Conservation (phyloP, 768 basidiomycete genomes). For the Tephrocybe sp. region DNA sequence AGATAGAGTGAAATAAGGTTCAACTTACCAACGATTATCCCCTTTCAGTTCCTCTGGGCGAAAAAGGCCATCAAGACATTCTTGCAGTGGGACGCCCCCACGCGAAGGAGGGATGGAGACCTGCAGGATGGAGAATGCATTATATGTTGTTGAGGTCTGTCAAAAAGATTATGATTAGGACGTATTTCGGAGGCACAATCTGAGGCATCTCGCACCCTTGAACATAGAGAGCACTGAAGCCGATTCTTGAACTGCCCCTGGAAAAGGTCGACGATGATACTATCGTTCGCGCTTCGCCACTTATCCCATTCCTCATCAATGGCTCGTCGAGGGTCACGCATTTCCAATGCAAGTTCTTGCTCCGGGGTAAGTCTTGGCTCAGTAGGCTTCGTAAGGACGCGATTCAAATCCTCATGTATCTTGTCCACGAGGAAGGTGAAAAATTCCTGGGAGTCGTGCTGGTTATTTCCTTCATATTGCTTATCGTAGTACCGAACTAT, state of each 20-base stretch:
- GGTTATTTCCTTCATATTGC: slow-evolving; percentile 83
- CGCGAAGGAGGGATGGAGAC: slow-evolving; percentile 81
- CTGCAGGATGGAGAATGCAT: slow-evolving; percentile 93
- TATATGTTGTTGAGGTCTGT: slow-evolving; percentile 96
- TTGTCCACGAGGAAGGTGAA: slow-evolving; percentile 91
- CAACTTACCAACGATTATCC: slow-evolving; percentile 85
- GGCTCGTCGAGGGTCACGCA: slow-evolving; percentile 65
- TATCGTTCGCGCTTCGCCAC: slow-evolving; percentile 88
- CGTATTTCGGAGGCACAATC: background rate
- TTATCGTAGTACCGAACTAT: slow-evolving; percentile 1
- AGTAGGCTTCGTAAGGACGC: slow-evolving; percentile 69
- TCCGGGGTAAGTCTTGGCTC: slow-evolving; percentile 61
- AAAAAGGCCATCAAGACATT: slow-evolving; percentile 89
- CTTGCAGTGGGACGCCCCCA: slow-evolving; percentile 65
- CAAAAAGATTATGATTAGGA: slow-evolving; percentile 1
- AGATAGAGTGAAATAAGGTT: background rate
- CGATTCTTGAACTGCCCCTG: slow-evolving; percentile 95
- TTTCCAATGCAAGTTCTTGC: slow-evolving; percentile 84
- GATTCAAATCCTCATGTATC: slow-evolving; percentile 85
- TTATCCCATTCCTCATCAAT: slow-evolving; percentile 91
- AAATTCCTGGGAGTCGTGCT: slow-evolving; percentile 98
- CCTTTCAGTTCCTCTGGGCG: slow-evolving; percentile 87
- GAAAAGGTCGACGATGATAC: slow-evolving; percentile 93
- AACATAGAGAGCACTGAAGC: slow-evolving; percentile 86
- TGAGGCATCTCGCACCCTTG: slow-evolving; percentile 56